These are phyloP conservation scores for Coemansia sp. DNA, from an alignment of 192 early-diverging fungal species.

Conservation along the genomic window DNA sequence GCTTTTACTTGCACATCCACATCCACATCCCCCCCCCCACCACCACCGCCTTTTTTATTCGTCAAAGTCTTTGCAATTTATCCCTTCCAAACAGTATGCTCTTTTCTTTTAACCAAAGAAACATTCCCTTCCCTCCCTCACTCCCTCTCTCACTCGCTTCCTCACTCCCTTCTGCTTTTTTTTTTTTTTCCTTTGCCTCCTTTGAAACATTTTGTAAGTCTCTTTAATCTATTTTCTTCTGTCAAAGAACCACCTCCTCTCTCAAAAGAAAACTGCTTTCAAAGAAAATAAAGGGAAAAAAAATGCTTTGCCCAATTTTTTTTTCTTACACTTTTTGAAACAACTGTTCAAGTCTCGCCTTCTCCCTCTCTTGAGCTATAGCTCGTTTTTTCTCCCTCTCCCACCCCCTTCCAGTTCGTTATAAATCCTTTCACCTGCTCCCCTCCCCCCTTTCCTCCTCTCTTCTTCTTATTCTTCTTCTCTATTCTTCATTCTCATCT, in stretches of 20 bases:
- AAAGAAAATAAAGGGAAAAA: too few species aligned
- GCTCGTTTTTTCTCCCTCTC: constrained; percentile 1
- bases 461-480: constrained; percentile 1
- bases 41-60: too few species aligned
- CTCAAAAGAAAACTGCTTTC: too few species aligned
- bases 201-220: not conserved
- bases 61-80: too few species aligned
- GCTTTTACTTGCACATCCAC: not conserved
- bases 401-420: too few species aligned
- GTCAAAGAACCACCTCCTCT: not conserved
- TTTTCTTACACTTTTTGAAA: not conserved
- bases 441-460: not conserved
- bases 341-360: not conserved
- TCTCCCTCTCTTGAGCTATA: constrained; percentile 9
- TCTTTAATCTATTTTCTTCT: not conserved
- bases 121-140: not conserved
- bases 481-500: not conserved
- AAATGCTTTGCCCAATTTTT: not conserved
- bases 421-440: too few species aligned
- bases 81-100: not conserved
- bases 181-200: not conserved
- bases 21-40: too few species aligned
- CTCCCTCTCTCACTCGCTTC: too few species aligned
- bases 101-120: constrained; percentile 5
- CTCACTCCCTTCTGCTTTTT: too few species aligned